Evolutionary conservation across 2,329 filamentous ascomycete genomes (phyloP).

Genomic region (Cytospora piceae): DNA sequence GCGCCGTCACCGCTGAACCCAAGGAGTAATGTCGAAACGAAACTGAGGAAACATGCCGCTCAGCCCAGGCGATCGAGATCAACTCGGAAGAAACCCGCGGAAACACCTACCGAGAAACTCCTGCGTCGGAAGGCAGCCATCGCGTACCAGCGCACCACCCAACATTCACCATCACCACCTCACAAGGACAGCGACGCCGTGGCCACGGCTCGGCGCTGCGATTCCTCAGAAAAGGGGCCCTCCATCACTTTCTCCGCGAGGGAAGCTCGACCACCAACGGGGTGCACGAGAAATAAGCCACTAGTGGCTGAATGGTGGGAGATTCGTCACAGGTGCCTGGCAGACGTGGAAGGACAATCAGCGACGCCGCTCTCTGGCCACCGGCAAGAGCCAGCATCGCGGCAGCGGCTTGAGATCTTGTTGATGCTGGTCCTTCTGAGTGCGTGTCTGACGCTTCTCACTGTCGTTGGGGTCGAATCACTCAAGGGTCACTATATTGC

Average conservation of each 20-base stretch:
- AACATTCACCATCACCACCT: neutral
- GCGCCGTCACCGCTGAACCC: constrained; percentile 29
- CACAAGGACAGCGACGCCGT: neutral
- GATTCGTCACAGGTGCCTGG: constrained; percentile 12
- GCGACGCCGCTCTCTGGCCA: constrained; percentile 1
- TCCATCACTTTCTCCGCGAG: constrained; percentile 6
- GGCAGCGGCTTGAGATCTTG: constrained; percentile 24
- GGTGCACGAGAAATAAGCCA: constrained; percentile 7
- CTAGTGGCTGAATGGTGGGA: constrained; percentile 20
- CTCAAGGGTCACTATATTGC: constrained; percentile 25
- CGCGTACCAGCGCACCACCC: constrained; percentile 20
- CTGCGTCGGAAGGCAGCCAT: constrained; percentile 28
- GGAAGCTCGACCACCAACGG: constrained; percentile 12
- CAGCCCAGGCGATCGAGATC: constrained; percentile 22
- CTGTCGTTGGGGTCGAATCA: constrained; percentile 23
- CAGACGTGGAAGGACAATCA: constrained; percentile 26
- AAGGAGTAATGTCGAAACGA: constrained; percentile 20
- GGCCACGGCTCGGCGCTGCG: neutral
- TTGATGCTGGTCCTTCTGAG: constrained; percentile 26
- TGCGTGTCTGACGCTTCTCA: constrained; percentile 26
- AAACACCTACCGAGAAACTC: constrained; percentile 24
- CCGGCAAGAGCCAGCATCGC: constrained; percentile 6
- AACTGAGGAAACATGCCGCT: constrained; percentile 10
- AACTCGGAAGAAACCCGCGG: constrained; percentile 21
- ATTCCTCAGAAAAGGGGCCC: constrained; percentile 7